phyloP scores from a whole-genome alignment of 805 yeast species.

The Saccharomycopsis amapae region DNA sequence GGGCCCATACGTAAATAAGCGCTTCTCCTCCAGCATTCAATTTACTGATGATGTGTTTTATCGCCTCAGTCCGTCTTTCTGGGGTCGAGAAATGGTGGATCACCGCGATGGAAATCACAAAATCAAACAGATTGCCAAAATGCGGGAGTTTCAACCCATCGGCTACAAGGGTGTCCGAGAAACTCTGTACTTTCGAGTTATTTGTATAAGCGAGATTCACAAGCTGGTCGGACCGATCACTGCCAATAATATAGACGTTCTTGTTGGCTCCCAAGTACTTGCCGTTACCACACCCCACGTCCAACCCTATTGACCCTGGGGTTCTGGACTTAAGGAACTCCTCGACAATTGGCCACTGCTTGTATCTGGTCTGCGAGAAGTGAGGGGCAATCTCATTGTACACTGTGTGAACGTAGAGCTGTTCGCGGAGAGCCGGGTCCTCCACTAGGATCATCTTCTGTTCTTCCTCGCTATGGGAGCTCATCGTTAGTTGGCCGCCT shows the following conservation, averaged over 20 bases:
- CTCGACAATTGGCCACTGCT: slow-evolving; percentile 95
- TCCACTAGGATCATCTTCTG: slow-evolving; percentile 24
- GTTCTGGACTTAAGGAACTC: slow-evolving; percentile 45
- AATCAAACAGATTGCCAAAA: slow-evolving; percentile 47
- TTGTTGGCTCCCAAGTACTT: slow-evolving; percentile 74
- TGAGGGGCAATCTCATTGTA: slow-evolving; percentile 90
- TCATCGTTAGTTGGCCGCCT: too few relatives aligned
- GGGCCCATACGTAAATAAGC: slow-evolving; percentile 91
- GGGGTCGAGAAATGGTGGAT: slow-evolving; percentile 91
- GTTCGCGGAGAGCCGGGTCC: slow-evolving; percentile 57
- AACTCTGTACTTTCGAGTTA: slow-evolving; percentile 17
- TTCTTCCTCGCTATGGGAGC: too few relatives aligned
- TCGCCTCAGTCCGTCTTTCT: slow-evolving; percentile 71
- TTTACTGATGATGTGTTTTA: slow-evolving; percentile 56
- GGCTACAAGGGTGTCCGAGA: slow-evolving; percentile 56
- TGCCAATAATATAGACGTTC: slow-evolving; percentile 63
- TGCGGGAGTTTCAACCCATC: slow-evolving; percentile 73
- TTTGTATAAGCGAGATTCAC: slow-evolving; percentile 47
- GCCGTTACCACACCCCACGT: slow-evolving; percentile 97
- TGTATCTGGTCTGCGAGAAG: slow-evolving; percentile 88
- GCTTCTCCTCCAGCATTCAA: slow-evolving; percentile 58
- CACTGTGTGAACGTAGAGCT: slow-evolving; percentile 79
- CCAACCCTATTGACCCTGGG: slow-evolving; percentile 68
- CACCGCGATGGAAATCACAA: slow-evolving; percentile 93
- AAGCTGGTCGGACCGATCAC: slow-evolving; percentile 65